Conservation (phyloP, 164 flowering plant genomes). For the Vitis cinerea region DNA sequence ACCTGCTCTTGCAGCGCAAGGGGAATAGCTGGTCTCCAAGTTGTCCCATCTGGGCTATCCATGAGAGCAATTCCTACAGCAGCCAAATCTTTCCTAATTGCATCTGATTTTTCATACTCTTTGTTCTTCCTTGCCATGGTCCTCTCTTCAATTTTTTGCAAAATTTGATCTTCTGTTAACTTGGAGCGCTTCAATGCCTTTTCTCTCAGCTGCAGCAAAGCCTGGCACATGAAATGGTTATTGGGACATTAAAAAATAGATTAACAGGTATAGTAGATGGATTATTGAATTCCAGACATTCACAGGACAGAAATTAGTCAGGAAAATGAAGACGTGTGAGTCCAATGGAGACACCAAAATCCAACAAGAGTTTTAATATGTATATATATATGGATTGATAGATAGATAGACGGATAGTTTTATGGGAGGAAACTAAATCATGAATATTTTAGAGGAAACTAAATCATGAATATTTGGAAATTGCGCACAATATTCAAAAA, state of each 20-base stretch:
- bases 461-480: not conserved
- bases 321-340: not conserved
- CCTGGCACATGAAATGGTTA: conserved; percentile 36
- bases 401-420: not conserved
- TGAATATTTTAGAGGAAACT: not conserved
- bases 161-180: conserved; percentile 65
- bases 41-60: conserved; percentile 88
- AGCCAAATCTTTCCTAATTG: conserved; percentile 74
- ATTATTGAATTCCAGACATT: not conserved
- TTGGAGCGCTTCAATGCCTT: conserved; percentile 82
- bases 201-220: conserved; percentile 66
- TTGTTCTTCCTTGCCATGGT: conserved; percentile 66
- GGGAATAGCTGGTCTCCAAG: conserved; percentile 94
- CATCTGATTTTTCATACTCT: conserved; percentile 81
- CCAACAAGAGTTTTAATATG: not conserved
- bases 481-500: not conserved
- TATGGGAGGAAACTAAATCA: not conserved
- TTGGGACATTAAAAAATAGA: not conserved
- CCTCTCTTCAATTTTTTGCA: conserved; percentile 73
- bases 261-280: not conserved
- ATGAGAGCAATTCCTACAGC: conserved; percentile 81
- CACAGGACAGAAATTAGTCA: not conserved
- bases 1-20: conserved; percentile 57
- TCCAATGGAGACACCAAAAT: not conserved
- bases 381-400: no score